Conservation (phyloP, 768 basidiomycete genomes). For the Sarcodon sp. region DNA sequence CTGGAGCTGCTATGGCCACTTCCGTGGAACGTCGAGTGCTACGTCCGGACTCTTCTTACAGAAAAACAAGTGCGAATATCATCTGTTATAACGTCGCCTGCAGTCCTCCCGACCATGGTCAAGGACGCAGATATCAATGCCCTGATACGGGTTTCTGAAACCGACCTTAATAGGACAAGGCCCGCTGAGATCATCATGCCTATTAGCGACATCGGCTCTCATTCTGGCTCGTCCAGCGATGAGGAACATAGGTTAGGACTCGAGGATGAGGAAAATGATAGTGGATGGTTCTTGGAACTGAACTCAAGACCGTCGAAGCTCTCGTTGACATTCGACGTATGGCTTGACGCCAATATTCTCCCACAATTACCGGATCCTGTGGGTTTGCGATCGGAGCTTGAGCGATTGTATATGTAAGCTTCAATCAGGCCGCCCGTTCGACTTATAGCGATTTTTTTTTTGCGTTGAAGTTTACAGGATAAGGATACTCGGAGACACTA, state of each 20-base stretch:
- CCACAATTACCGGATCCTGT: neutral
- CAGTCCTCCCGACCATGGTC: neutral
- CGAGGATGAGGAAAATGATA: neutral
- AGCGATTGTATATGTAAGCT: neutral
- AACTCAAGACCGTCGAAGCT: neutral
- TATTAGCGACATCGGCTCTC: neutral
- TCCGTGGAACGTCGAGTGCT: neutral
- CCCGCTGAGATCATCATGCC: neutral
- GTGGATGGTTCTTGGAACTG: neutral
- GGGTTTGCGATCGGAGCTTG: neutral
- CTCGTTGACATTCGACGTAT: neutral
- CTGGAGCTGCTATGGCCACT: neutral
- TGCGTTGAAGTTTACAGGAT: neutral
- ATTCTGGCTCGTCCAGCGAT: neutral
- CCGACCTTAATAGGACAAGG: neutral
- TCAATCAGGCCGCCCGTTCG: neutral
- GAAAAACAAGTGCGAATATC: neutral
- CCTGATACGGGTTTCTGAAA: neutral
- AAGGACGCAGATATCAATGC: neutral
- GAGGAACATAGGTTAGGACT: neutral
- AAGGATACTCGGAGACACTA: neutral
- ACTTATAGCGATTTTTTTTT: neutral
- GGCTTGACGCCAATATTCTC: neutral
- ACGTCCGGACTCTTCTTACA: neutral
- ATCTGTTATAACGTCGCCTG: neutral